Conservation (phyloP, 805 yeast species). For the Ogataea glucozyma region DNA sequence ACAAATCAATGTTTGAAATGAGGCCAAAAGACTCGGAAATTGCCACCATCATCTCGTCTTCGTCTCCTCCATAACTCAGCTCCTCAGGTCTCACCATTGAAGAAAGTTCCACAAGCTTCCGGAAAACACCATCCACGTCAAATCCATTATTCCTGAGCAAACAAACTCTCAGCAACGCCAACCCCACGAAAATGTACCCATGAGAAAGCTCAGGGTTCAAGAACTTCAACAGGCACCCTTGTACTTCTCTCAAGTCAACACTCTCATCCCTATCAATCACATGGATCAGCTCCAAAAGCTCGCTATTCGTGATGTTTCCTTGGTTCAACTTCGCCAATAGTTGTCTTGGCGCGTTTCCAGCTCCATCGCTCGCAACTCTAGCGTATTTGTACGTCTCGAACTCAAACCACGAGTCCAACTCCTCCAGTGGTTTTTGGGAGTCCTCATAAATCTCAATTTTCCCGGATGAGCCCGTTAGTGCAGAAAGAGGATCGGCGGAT, state of each 20-base stretch:
- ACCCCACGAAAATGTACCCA: slow-evolving; percentile 14
- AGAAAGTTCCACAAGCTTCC: slow-evolving; percentile 20
- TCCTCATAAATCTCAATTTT: slow-evolving; percentile 27
- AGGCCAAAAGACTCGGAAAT: slow-evolving; percentile 42
- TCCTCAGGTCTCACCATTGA: neutral
- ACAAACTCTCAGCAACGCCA: slow-evolving; percentile 21
- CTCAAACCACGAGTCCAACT: slow-evolving; percentile 22
- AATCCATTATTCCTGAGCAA: slow-evolving; percentile 10
- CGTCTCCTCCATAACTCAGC: neutral
- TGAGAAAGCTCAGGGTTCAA: slow-evolving; percentile 10
- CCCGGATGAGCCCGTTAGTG: slow-evolving; percentile 21
- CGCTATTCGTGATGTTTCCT: slow-evolving; percentile 13
- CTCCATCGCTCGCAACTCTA: neutral
- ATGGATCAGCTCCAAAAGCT: slow-evolving; percentile 18
- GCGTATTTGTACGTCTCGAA: slow-evolving; percentile 21
- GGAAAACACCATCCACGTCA: slow-evolving; percentile 13
- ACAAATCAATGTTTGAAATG: slow-evolving; percentile 41
- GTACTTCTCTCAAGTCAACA: slow-evolving; percentile 12
- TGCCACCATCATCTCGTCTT: slow-evolving; percentile 25
- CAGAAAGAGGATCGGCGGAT: slow-evolving; percentile 27
- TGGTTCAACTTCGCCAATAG: slow-evolving; percentile 19
- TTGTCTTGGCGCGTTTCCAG: neutral
- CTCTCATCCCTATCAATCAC: slow-evolving; percentile 7
- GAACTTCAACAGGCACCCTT: slow-evolving; percentile 13
- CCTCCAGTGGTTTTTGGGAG: slow-evolving; percentile 10